phyloP scores from a whole-genome alignment of 257 asterid species.

The Nicotiana attenuata region DNA sequence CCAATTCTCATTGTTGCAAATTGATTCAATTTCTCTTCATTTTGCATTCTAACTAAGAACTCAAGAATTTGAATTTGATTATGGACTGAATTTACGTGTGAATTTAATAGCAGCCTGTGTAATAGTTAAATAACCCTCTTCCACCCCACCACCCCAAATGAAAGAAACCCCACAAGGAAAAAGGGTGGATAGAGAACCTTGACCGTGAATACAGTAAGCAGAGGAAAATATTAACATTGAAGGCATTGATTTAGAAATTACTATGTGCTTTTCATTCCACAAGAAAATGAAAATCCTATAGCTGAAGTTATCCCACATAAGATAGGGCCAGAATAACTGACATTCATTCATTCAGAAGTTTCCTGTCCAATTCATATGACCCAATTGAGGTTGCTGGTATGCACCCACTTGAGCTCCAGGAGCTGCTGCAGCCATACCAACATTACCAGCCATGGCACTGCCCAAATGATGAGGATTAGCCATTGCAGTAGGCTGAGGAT shows the following conservation, averaged over 20 bases:
- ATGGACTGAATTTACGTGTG: background rate
- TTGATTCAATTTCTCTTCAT: background rate
- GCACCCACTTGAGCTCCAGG: conserved; percentile 80
- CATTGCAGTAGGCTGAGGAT: conserved; percentile 51
- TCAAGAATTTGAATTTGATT: background rate
- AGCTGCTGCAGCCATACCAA: conserved; percentile 72
- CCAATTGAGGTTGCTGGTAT: conserved; percentile 88
- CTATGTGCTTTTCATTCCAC: conserved; percentile 22
- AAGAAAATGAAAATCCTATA: conserved; percentile 39
- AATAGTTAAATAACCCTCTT: background rate
- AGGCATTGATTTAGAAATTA: background rate
- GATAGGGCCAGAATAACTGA: background rate
- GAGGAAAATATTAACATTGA: background rate
- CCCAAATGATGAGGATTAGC: conserved; percentile 82
- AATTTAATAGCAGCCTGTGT: background rate
- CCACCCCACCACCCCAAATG: background rate
- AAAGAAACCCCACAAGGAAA: background rate
- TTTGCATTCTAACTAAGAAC: background rate
- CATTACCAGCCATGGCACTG: conserved; percentile 65
- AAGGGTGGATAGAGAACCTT: background rate
- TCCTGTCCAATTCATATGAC: conserved; percentile 85
- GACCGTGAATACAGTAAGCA: background rate
- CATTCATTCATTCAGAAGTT: conserved; percentile 42
- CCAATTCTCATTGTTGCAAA: background rate
- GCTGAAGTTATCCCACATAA: conserved; percentile 18